A percentile compares a stretch with the other conserved stretches of the same genome.
Conservation (phyloP, 352 stramenopile genomes). For the Pythium brassicae region DNA sequence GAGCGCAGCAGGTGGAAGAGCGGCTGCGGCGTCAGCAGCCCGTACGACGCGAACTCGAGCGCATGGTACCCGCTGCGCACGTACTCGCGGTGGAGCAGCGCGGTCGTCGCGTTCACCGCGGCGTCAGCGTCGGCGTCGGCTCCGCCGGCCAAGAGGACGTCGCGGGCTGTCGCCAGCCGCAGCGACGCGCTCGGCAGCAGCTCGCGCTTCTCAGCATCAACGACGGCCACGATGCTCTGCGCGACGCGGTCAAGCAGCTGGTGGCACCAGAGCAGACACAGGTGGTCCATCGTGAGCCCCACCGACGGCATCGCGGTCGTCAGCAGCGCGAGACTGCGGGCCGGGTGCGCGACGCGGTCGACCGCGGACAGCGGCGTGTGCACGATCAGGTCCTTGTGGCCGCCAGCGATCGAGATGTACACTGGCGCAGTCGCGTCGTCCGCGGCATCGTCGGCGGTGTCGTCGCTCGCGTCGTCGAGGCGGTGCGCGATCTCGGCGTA, state of each 20-base stretch:
- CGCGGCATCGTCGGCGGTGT: not conserved
- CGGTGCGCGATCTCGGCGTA: constrained; percentile 45
- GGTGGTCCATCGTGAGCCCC: constrained; percentile 64
- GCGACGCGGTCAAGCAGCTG: constrained; percentile 68
- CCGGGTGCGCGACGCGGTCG: constrained; percentile 25
- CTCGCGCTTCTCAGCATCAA: constrained; percentile 42
- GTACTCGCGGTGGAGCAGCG: constrained; percentile 38
- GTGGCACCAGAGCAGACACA: constrained; percentile 84
- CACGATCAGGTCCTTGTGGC: constrained; percentile 77
- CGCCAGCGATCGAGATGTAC: constrained; percentile 74
- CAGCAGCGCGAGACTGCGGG: constrained; percentile 38
- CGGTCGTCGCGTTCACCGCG: constrained; percentile 13
- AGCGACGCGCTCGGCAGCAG: constrained; percentile 34
- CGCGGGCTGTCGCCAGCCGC: constrained; percentile 40
- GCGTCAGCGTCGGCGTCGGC: not conserved
- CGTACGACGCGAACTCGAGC: constrained; percentile 43
- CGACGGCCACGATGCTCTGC: constrained; percentile 49
- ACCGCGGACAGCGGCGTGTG: constrained; percentile 42
- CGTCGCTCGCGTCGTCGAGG: constrained; percentile 4
- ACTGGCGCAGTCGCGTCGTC: constrained; percentile 18
- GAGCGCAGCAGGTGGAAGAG: constrained; percentile 49
- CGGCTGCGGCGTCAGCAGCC: constrained; percentile 36
- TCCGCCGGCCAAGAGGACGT: constrained; percentile 31
- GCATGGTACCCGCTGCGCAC: constrained; percentile 49
- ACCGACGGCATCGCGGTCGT: constrained; percentile 64